phyloP scores from a whole-genome alignment of 176 grass and related monocot genomes.

The Poa pratensis region DNA sequence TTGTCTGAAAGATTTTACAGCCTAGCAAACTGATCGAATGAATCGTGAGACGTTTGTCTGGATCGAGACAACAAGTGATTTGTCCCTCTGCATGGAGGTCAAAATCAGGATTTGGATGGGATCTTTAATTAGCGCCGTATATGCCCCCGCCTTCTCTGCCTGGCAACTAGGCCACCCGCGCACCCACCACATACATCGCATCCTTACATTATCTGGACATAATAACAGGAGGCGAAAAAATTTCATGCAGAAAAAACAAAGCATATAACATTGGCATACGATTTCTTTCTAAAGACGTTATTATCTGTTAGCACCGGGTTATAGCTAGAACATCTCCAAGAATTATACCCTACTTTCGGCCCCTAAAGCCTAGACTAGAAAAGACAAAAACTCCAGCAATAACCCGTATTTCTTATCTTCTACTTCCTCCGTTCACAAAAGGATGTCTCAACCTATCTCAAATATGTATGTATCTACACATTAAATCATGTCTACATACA shows the following conservation, averaged over 20 bases:
- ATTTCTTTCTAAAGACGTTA: too few species aligned
- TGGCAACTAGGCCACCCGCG: not conserved
- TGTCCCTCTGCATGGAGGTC: not conserved
- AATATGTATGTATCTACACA: too few species aligned
- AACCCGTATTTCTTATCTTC: too few species aligned
- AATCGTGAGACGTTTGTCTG: not conserved
- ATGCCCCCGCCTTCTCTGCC: not conserved
- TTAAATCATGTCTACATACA: too few species aligned
- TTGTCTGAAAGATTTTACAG: not conserved
- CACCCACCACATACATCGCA: not conserved
- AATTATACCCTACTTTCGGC: too few species aligned
- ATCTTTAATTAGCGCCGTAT: not conserved
- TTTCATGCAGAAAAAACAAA: not conserved
- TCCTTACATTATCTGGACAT: not conserved
- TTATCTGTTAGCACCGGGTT: too few species aligned
- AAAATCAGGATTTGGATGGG: not conserved
- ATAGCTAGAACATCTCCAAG: too few species aligned
- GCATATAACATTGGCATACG: not conserved
- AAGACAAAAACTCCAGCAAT: too few species aligned
- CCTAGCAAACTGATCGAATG: not conserved
- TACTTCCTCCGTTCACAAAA: too few species aligned
- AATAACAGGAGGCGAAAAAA: not conserved
- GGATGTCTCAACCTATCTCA: too few species aligned
- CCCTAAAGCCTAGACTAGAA: too few species aligned
- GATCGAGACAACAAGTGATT: not conserved